Percentiles rank a stretch among this genome's conserved stretches.
Conservation (phyloP, 2,329 filamentous ascomycete genomes). For the Pseudogymnoascus destructans region DNA sequence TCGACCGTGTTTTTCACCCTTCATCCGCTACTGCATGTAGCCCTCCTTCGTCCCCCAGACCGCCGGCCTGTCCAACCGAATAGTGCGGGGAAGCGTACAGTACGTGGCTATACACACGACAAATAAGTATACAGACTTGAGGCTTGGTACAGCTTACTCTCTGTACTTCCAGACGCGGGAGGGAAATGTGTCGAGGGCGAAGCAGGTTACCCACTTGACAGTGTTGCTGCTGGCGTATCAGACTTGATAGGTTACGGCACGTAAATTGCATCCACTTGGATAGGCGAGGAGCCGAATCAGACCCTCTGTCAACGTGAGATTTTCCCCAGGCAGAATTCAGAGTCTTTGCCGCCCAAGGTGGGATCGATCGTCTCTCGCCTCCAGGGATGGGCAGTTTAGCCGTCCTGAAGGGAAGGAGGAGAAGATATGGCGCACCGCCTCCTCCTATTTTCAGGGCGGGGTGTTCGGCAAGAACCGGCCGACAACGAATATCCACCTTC, state of each 20-base stretch:
- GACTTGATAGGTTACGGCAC: neutral
- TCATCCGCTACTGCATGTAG: neutral
- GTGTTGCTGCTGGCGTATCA: neutral
- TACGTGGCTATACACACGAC: neutral
- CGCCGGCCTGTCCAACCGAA: neutral
- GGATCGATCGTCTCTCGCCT: neutral
- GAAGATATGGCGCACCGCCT: neutral
- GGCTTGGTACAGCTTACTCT: neutral
- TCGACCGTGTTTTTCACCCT: neutral
- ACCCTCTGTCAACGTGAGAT: neutral
- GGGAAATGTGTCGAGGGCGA: neutral
- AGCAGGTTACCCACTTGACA: neutral
- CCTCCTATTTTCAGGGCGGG: neutral
- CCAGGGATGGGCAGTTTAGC: neutral
- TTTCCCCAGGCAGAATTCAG: neutral
- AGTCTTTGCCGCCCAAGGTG: neutral
- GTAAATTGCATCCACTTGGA: neutral
- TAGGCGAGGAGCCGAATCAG: neutral
- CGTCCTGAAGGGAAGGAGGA: neutral
- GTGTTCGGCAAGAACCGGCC: conserved; percentile 1
- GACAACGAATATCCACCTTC: neutral
- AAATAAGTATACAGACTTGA: neutral
- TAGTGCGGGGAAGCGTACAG: neutral
- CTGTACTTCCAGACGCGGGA: neutral
- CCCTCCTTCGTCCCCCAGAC: neutral